phyloP scores from a whole-genome alignment of 305 asterid genomes.

The Fraxinus angustifolia region DNA sequence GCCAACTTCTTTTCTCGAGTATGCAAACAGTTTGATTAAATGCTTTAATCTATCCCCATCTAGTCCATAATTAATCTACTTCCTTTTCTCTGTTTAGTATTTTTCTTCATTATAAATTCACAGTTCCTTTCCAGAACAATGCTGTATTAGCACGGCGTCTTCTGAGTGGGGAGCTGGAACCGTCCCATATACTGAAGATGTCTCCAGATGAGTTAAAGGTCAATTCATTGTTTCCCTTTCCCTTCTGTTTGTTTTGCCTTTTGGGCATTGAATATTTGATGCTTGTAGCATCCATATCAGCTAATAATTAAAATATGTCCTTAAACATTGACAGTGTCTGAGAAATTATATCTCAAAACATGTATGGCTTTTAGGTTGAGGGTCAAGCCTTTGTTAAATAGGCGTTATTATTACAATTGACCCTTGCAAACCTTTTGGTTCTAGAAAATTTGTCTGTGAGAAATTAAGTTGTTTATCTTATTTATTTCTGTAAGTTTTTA shows the following conservation, averaged over 20 bases:
- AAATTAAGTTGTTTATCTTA: background rate
- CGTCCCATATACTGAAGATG: conserved; percentile 68
- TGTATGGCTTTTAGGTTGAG: conserved; percentile 6
- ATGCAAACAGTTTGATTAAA: background rate
- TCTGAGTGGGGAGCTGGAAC: conserved; percentile 74
- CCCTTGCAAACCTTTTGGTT: background rate
- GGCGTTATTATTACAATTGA: conserved; percentile 8
- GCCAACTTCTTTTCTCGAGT: conserved; percentile 11
- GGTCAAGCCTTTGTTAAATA: conserved; percentile 7
- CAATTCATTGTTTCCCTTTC: background rate
- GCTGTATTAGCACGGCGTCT: conserved; percentile 58
- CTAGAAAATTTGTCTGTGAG: background rate
- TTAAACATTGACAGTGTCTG: background rate
- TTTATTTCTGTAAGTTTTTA: background rate
- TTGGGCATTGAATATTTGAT: conserved; percentile 2
- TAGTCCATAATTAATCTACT: background rate
- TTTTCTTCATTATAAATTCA: conserved; percentile 14
- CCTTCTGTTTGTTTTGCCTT: background rate
- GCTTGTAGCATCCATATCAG: conserved; percentile 8
- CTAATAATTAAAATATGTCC: conserved; percentile 12
- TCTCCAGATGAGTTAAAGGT: conserved; percentile 80
- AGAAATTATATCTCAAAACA: background rate
- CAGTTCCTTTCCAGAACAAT: conserved; percentile 42
- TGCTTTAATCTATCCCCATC: background rate
- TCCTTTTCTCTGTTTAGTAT: background rate